A percentile compares a stretch with the other conserved stretches of the same genome.
phyloP scores from a whole-genome alignment of 805 yeast genomes.

The Ogataea saltuana region DNA sequence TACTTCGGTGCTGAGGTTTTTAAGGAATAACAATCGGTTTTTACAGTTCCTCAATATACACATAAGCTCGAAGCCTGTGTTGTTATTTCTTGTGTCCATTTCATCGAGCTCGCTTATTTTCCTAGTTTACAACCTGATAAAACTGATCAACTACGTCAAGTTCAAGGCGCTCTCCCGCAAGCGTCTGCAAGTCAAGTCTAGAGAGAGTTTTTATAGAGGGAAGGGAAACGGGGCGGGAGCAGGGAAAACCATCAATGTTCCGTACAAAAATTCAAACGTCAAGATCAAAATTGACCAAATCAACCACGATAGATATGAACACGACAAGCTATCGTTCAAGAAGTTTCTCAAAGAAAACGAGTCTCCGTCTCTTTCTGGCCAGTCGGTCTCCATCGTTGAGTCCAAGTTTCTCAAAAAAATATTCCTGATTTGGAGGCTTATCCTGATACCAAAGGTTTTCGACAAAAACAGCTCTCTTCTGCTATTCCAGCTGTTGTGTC shows the following conservation, averaged over 20 bases:
- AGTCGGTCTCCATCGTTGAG: conserved; percentile 30
- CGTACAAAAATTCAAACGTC: conserved; percentile 41
- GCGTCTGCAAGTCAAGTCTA: conserved; percentile 3
- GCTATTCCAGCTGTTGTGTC: conserved; percentile 68
- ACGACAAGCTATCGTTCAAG: conserved; percentile 55
- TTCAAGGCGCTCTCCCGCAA: conserved; percentile 7
- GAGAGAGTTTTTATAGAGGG: conserved; percentile 8
- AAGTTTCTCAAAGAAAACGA: conserved; percentile 40
- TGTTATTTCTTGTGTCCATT: conserved; percentile 34
- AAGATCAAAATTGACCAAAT: conserved; percentile 49
- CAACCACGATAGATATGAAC: conserved; percentile 51
- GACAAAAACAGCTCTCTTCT: conserved; percentile 68
- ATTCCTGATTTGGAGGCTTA: conserved; percentile 67
- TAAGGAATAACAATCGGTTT: conserved; percentile 21
- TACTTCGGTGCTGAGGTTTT: conserved; percentile 3
- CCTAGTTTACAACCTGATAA: conserved; percentile 27
- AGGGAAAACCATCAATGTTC: conserved; percentile 48
- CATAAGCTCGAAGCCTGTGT: conserved; percentile 35
- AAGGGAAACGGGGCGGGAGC: conserved; percentile 1
- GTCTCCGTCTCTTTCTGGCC: conserved; percentile 1
- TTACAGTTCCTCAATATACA: conserved; percentile 28
- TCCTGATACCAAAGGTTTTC: conserved; percentile 73
- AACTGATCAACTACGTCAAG: conserved; percentile 24
- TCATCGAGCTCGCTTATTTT: conserved; percentile 27
- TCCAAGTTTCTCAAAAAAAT: conserved; percentile 73